A percentile compares a stretch with the other conserved stretches of the same genome.
phyloP scores from a whole-genome alignment of 441 rosid genomes.

The Omphalea diandra region DNA sequence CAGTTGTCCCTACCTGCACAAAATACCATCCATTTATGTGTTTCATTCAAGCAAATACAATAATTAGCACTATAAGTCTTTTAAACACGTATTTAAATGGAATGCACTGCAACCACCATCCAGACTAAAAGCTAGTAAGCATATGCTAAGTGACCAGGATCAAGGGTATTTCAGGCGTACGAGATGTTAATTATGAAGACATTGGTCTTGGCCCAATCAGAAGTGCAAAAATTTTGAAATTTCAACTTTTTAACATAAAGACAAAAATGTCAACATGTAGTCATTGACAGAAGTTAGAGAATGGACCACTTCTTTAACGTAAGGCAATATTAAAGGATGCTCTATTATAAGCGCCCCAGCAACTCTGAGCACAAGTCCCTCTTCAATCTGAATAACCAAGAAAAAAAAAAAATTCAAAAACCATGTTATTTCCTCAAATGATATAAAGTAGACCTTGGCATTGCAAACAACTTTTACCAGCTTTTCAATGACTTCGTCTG shows the following conservation, averaged over 20 bases:
- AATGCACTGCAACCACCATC: neutral
- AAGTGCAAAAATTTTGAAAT: neutral
- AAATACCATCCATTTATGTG: neutral
- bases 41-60: neutral
- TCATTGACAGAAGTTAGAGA: constrained; percentile 21
- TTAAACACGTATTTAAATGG: neutral
- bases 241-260: neutral
- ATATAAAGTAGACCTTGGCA: neutral
- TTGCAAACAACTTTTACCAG: constrained; percentile 46
- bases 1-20: constrained; percentile 73
- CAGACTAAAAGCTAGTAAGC: neutral
- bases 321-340: constrained; percentile 71
- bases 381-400: constrained; percentile 56
- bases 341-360: constrained; percentile 84
- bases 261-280: neutral
- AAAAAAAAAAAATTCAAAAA: constrained; percentile 8
- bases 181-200: neutral
- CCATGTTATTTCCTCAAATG: neutral
- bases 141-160: neutral
- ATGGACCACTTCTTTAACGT: constrained; percentile 76
- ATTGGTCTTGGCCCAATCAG: neutral
- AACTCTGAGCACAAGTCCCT: constrained; percentile 69
- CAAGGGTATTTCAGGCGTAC: neutral
- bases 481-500: constrained; percentile 68
- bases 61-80: neutral